Base-by-base conservation (phyloP, 345 rosid species). In the Eucalyptus coolabah region DNA sequence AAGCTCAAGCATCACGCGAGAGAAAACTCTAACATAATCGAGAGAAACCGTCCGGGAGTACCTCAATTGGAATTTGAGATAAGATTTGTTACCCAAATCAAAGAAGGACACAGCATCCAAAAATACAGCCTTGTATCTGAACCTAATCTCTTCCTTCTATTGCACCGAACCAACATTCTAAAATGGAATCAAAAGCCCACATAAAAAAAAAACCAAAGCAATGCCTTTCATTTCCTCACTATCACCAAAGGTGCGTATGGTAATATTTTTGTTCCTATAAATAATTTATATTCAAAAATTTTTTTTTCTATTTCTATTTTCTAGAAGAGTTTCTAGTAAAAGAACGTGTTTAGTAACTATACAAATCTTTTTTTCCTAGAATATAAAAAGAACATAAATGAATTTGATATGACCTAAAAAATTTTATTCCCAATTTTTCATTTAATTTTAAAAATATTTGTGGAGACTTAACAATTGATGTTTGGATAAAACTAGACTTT, bases 261-360 rank as follows among this genome's bases (percentile, higher is more conserved):
- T 56, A 56, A 56, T 23, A 56, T 1, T 56, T 56, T 56, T 56
- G 28, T 56, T 56, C 30, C 6, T 56, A 1, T 1, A 24, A 56
- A 56, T 56, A 56, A 56, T 56, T 24, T 56, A 23, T 24, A 24
- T 56, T 4, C 12, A 24, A 24, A 54, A 8, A 9, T 54, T 8
- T 54, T 54, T 21, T 56, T 21, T 56, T 9, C 26, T 56, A 4
- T 56, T 24, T 56, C 28, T 23, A 56, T 56, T 56, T 24, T 0
- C 9, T 56, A 56, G 1, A 56, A 23, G 28, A 56, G 13, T 56
- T 56, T 56, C 0, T 56, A 56, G 28, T 23, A 56, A 9, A 56
- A 23, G 2, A 23, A 56, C 0, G 3, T 24, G 1, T 10, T 56
- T 24, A 0, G 3, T 56, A 56, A 56, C 63, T 56, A 23, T 4